A percentile compares a stretch with the other conserved stretches of the same genome.
Evolutionary conservation across 2,329 filamentous ascomycete genomes (phyloP).

Genomic region (Fusarium dlaminii): DNA sequence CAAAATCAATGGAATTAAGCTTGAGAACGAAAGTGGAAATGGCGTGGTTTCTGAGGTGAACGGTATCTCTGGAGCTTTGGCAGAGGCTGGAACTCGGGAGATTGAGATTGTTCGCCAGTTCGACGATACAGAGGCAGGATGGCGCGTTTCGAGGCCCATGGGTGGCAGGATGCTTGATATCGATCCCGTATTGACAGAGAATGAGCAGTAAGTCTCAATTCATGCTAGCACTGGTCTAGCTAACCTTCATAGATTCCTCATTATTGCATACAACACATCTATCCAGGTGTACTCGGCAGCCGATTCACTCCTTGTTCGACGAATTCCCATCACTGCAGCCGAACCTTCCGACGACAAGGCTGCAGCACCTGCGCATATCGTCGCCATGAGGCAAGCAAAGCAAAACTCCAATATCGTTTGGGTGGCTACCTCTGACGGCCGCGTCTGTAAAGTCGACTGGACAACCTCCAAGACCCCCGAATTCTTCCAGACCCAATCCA

Average conservation of each 20-base stretch:
- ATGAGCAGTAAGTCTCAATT: conserved; percentile 64
- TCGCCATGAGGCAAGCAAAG: conserved; percentile 54
- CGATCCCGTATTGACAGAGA: conserved; percentile 68
- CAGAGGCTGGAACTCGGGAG: conserved; percentile 30
- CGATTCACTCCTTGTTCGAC: conserved; percentile 82
- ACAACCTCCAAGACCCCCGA: conserved; percentile 54
- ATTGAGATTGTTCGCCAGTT: conserved; percentile 42
- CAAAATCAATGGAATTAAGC: conserved; percentile 41
- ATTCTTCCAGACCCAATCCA: conserved; percentile 54
- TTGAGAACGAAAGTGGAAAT: conserved; percentile 9
- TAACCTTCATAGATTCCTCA: conserved; percentile 67
- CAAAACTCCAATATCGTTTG: conserved; percentile 60
- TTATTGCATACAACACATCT: conserved; percentile 77
- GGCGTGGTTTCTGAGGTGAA: conserved; percentile 28
- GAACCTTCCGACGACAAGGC: conserved; percentile 41
- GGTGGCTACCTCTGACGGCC: conserved; percentile 68
- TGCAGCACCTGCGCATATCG: conserved; percentile 47
- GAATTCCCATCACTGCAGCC: conserved; percentile 63
- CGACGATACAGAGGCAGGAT: conserved; percentile 52
- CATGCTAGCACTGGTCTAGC: not conserved
- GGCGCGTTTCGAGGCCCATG: conserved; percentile 71
- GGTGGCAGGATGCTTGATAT: conserved; percentile 72
- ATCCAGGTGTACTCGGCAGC: conserved; percentile 83
- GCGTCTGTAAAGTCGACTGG: conserved; percentile 69
- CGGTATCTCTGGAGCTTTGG: conserved; percentile 23